phyloP scores from a whole-genome alignment of 2,329 filamentous ascomycete genomes.

The Mollisiaceae sp. region DNA sequence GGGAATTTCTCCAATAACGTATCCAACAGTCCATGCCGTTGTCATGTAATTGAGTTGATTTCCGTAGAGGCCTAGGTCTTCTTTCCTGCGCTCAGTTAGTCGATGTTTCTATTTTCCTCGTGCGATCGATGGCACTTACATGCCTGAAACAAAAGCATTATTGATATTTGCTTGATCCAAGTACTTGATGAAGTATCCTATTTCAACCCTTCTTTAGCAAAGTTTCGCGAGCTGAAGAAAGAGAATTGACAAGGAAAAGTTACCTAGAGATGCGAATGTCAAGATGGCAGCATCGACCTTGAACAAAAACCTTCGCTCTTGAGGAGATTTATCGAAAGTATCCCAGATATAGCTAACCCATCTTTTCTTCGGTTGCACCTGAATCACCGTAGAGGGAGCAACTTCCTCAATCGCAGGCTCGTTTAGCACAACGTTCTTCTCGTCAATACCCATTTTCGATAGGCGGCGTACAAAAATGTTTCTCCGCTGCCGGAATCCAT shows the following conservation, averaged over 20 bases:
- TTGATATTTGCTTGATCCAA: slow-evolving; percentile 52
- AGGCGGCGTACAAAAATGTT: background rate
- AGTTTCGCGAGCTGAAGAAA: too few relatives aligned
- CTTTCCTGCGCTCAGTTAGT: slow-evolving; percentile 45
- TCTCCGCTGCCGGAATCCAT: background rate
- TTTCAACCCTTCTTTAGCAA: background rate
- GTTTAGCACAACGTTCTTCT: background rate
- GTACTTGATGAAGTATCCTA: slow-evolving; percentile 57
- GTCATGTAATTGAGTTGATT: slow-evolving; percentile 58
- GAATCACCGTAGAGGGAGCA: background rate
- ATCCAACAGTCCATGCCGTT: slow-evolving; percentile 57
- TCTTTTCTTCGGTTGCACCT: slow-evolving; percentile 18
- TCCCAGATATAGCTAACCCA: slow-evolving; percentile 59
- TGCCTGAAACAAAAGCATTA: slow-evolving; percentile 54
- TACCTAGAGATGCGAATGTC: slow-evolving; percentile 50
- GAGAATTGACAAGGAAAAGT: slow-evolving; percentile 14
- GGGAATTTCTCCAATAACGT: slow-evolving; percentile 56
- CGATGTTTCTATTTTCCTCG: background rate
- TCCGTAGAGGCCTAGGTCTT: slow-evolving; percentile 52
- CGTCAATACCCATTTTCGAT: background rate
- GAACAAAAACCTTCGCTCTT: slow-evolving; percentile 53
- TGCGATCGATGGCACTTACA: slow-evolving; percentile 40
- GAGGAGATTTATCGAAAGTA: slow-evolving; percentile 54
- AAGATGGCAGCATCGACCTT: slow-evolving; percentile 54
- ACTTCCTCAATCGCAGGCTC: background rate